Conservation (phyloP, 2,329 filamentous ascomycete species). For the Cladosporium sp. region DNA sequence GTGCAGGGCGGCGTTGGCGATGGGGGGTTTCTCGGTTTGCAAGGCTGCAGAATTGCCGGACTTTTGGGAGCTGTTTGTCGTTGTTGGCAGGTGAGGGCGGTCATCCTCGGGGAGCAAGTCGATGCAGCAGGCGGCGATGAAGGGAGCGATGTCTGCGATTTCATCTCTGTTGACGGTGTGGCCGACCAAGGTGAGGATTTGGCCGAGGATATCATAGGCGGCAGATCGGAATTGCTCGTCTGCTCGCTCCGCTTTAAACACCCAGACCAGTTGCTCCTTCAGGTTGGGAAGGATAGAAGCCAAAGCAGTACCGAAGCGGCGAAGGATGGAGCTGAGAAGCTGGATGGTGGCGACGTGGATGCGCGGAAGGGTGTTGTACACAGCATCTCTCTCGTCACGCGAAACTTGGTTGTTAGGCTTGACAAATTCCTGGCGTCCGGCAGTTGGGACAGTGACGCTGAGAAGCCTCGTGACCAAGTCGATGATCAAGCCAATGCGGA, state of each 20-base stretch:
- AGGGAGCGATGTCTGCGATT: constrained; percentile 57
- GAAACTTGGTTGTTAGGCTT: constrained; percentile 68
- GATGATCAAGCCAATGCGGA: constrained; percentile 64
- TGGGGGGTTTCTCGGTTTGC: background rate
- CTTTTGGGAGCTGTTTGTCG: background rate
- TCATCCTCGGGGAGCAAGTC: constrained; percentile 59
- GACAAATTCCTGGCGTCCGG: constrained; percentile 42
- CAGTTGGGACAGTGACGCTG: constrained; percentile 54
- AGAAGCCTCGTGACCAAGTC: constrained; percentile 69
- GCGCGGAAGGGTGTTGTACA: constrained; percentile 69
- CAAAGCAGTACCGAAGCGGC: constrained; percentile 55
- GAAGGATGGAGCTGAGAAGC: constrained; percentile 55
- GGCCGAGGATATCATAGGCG: constrained; percentile 57
- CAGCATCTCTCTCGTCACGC: constrained; percentile 74
- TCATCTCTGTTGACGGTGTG: constrained; percentile 62
- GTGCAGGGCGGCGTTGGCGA: background rate
- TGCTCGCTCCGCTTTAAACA: constrained; percentile 56
- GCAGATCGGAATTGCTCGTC: constrained; percentile 53
- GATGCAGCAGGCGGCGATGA: constrained; percentile 67
- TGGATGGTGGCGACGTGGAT: constrained; percentile 70
- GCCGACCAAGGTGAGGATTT: constrained; percentile 60
- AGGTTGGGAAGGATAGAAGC: constrained; percentile 59
- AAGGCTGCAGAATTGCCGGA: background rate
- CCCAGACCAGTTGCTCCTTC: constrained; percentile 67
- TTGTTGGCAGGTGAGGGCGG: constrained; percentile 12